Percentiles rank a stretch among this genome's conserved stretches.
These are phyloP conservation scores for Leucogyrophana mollusca DNA, from an alignment of 768 basidiomycete species.

Conservation along the genomic window DNA sequence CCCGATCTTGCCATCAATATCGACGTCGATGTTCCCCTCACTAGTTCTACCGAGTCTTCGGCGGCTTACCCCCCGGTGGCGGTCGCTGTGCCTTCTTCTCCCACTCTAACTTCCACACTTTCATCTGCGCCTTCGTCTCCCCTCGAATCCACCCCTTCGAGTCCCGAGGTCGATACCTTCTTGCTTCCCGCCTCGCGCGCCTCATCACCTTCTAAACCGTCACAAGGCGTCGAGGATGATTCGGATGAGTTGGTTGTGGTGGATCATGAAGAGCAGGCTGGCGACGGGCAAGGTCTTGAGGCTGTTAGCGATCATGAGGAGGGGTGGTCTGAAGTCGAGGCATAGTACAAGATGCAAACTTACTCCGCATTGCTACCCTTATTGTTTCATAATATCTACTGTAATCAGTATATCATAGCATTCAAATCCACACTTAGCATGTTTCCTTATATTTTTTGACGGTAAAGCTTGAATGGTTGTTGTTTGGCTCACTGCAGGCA, in stretches of 20 bases:
- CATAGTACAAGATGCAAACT: background rate
- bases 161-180: slow-evolving; percentile 16
- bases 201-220: slow-evolving; percentile 3
- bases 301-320: slow-evolving; percentile 30
- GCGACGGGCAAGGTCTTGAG: slow-evolving; percentile 12
- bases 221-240: slow-evolving; percentile 7
- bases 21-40: background rate
- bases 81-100: background rate
- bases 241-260: slow-evolving; percentile 15
- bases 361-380: no score
- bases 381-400: no score
- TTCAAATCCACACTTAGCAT: no score
- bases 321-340: slow-evolving; percentile 42
- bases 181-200: slow-evolving; percentile 20
- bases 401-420: no score
- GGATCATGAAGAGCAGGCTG: slow-evolving; percentile 6
- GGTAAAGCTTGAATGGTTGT: background rate
- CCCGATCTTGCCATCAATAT: no score
- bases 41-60: background rate
- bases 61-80: slow-evolving; percentile 1
- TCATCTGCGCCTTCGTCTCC: background rate
- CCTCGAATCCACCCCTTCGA: background rate
- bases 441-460: background rate
- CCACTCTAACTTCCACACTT: background rate
- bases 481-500: background rate